Percentiles rank a stretch among this genome's conserved stretches.
Conservation (phyloP, 768 basidiomycete species). For the Rhodotorula toruloides region DNA sequence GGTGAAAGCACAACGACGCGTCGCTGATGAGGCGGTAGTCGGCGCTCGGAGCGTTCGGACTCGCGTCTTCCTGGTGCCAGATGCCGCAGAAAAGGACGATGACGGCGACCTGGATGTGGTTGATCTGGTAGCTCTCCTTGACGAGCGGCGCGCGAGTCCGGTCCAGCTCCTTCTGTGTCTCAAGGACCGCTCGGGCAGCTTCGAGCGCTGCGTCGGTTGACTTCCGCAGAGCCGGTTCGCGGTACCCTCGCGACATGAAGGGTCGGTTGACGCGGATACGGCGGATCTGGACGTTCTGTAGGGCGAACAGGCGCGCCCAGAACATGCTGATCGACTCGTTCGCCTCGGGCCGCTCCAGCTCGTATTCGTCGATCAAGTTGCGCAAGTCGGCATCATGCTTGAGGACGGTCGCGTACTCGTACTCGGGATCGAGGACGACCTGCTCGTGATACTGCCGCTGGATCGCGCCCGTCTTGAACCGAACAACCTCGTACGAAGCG, state of each 20-base stretch:
- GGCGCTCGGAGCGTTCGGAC: background rate
- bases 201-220: slow-evolving; percentile 25
- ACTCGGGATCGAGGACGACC: slow-evolving; percentile 16
- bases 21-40: slow-evolving; percentile 32
- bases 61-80: slow-evolving; percentile 25
- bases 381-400: slow-evolving; percentile 17
- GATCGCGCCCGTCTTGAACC: slow-evolving; percentile 18
- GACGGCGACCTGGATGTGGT: slow-evolving; percentile 26
- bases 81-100: slow-evolving; percentile 24
- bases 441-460: slow-evolving; percentile 23
- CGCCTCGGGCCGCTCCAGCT: slow-evolving; percentile 20
- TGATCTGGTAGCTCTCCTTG: slow-evolving; percentile 33
- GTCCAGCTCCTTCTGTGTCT: slow-evolving; percentile 27
- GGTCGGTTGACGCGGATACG: slow-evolving; percentile 26
- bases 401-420: slow-evolving; percentile 13
- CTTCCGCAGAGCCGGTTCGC: slow-evolving; percentile 15
- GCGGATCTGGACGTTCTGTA: slow-evolving; percentile 28
- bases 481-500: slow-evolving; percentile 15
- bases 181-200: slow-evolving; percentile 18
- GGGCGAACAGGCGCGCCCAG: slow-evolving; percentile 19
- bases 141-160: slow-evolving; percentile 21
- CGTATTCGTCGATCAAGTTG: slow-evolving; percentile 16
- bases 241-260: slow-evolving; percentile 23
- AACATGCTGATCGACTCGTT: slow-evolving; percentile 15
- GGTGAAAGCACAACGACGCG: slow-evolving; percentile 18